Percentiles rank a stretch among this genome's conserved stretches.
Conservation (phyloP, 2,329 filamentous ascomycete species). For the Sporothrix euskadiensis region DNA sequence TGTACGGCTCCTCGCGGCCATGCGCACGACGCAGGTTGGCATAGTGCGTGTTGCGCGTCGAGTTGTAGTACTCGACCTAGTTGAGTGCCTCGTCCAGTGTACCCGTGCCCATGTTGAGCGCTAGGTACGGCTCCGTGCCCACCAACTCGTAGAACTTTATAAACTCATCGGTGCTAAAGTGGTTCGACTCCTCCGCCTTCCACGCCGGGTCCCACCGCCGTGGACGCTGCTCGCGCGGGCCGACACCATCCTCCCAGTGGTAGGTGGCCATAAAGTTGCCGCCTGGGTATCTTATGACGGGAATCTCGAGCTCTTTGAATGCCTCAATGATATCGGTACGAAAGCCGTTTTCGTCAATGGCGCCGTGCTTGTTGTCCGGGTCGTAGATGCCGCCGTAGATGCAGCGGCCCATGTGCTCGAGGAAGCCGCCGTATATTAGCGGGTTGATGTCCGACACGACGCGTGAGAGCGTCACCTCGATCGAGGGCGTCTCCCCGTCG, state of each 20-base stretch:
- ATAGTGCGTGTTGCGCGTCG: conserved; percentile 73
- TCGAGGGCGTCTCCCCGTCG: conserved; percentile 2
- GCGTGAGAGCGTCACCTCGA: neutral
- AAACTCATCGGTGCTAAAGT: conserved; percentile 85
- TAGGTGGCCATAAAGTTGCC: conserved; percentile 85
- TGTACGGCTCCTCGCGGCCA: conserved; percentile 74
- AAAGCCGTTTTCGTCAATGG: conserved; percentile 74
- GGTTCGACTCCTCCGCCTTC: conserved; percentile 73
- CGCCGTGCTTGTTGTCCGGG: conserved; percentile 59
- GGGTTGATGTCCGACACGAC: conserved; percentile 69
- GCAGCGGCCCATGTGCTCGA: conserved; percentile 88
- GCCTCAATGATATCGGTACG: conserved; percentile 75
- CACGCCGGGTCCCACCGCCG: conserved; percentile 72
- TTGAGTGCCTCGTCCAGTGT: conserved; percentile 59
- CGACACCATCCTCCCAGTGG: conserved; percentile 81
- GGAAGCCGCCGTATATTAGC: conserved; percentile 82
- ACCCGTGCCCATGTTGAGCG: conserved; percentile 79
- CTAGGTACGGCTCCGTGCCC: conserved; percentile 75
- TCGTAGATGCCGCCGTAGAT: conserved; percentile 88
- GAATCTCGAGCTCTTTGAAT: conserved; percentile 71
- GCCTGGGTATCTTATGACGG: conserved; percentile 77
- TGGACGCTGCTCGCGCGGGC: conserved; percentile 69
- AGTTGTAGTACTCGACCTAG: conserved; percentile 88
- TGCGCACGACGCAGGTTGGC: conserved; percentile 76
- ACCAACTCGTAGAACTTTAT: conserved; percentile 75